phyloP scores from a whole-genome alignment of 1,139 yeast species.

The Yamadazyma kanchanaburiensis region DNA sequence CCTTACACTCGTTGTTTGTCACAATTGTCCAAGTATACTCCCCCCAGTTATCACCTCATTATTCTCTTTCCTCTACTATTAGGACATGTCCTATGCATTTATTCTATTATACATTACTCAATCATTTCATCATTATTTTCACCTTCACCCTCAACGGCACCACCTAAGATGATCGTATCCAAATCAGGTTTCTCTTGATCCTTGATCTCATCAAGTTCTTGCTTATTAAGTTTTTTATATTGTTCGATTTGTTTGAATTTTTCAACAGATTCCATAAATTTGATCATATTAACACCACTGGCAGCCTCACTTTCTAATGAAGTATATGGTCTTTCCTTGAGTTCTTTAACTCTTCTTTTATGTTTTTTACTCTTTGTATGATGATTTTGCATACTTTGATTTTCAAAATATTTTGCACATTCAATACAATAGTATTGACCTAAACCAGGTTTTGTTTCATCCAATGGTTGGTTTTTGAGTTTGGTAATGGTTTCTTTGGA shows the following conservation, averaged over 20 bases:
- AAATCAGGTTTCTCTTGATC: conserved; percentile 39
- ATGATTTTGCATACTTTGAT: conserved; percentile 65
- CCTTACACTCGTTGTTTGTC: no score
- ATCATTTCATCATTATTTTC: conserved; percentile 13
- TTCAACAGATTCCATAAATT: conserved; percentile 62
- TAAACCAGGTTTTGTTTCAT: conserved; percentile 87
- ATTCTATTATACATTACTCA: not conserved
- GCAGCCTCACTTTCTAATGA: conserved; percentile 90
- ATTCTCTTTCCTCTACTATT: no score
- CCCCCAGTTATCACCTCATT: no score
- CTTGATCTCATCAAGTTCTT: conserved; percentile 31
- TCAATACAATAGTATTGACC: conserved; percentile 94
- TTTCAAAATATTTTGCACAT: conserved; percentile 90
- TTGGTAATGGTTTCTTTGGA: conserved; percentile 57
- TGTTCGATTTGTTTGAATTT: conserved; percentile 44
- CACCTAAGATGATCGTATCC: conserved; percentile 40
- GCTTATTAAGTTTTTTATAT: conserved; percentile 36
- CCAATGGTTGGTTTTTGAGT: conserved; percentile 77
- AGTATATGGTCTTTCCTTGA: conserved; percentile 79
- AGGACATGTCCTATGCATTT: no score
- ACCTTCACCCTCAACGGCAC: conserved; percentile 16
- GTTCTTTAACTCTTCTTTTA: conserved; percentile 77
- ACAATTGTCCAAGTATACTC: no score
- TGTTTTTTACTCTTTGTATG: conserved; percentile 79
- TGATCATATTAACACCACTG: conserved; percentile 69